Evolutionary conservation across 1,139 yeast genomes (phyloP), one percentile per base, ranked within the genome.

Genomic region (Diutina ranongensis): DNA sequence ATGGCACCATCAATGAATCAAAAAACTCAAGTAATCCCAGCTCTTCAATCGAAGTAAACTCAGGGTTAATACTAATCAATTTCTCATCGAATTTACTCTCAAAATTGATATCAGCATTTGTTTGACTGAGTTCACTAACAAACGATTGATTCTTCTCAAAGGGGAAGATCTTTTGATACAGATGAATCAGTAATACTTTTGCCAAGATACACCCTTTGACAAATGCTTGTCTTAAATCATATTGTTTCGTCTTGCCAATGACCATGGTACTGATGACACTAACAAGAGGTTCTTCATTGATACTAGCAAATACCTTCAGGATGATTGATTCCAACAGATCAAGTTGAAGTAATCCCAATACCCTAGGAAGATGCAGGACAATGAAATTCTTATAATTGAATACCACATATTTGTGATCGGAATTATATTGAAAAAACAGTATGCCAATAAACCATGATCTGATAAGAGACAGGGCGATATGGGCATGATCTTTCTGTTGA

Each of bases 31-130:
- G 53, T 32, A 78, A 56, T 1, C 74, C 72, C 2, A 76, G 70
- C 47, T 75, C 80, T 48, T 70, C 75, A 21, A 79, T 56, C 1
- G 78, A 67, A 2, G 76, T 74, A 48, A 78, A 73, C 51, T 78
- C 85, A 15, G 76, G 62, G 46, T 76, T 72, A 21, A 74, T 62
- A 40, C 65, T 64, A 18, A 75, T 55, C n/a, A 76, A 58, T 46
- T 65, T 65, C 18, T 63, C 63, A 41, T 67, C 59, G 47, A 58
- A 53, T 12, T 49, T 52, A 40, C 47, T 8, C 45, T 46, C 13
- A 50, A 47, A 28, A 51, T 38, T n/a, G n/a, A 38, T 3, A 3
- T 38, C 42, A 15, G 46, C 31, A 48, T 44, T 28, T 45, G 50
- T 19, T 45, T 46, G 45, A 2, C 45, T 35, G n/a, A 47, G 35